Evolutionary conservation across 345 rosid species (phyloP).

Genomic region (Ceriops zippeliana): DNA sequence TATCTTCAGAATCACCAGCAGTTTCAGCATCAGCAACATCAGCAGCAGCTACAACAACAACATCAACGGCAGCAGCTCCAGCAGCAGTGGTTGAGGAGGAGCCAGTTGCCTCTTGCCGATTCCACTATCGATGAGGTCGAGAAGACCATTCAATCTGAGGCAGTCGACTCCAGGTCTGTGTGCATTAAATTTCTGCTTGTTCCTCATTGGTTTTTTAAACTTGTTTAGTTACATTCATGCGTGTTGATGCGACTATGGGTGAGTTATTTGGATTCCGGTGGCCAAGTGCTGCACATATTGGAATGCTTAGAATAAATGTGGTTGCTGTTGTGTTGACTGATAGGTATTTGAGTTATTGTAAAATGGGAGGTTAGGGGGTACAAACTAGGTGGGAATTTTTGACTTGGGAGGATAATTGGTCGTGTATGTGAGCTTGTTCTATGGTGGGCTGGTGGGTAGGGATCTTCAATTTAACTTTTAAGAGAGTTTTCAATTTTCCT

Average conservation of each 20-base stretch:
- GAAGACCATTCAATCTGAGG: conserved; percentile 78
- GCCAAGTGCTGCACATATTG: too few relatives aligned
- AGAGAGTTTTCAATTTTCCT: background rate
- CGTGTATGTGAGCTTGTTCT: background rate
- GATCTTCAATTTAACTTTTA: background rate
- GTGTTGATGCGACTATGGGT: too few relatives aligned
- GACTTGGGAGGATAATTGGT: background rate
- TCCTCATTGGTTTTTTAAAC: background rate
- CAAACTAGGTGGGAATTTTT: too few relatives aligned
- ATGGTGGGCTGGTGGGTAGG: background rate
- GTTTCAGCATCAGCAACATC: conserved; percentile 38
- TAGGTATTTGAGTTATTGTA: too few relatives aligned
- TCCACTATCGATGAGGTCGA: conserved; percentile 57
- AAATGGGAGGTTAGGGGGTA: background rate
- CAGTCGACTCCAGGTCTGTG: conserved; percentile 69
- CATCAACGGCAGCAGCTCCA: conserved; percentile 44
- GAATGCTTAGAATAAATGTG: background rate
- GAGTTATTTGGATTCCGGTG: too few relatives aligned
- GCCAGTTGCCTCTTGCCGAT: conserved; percentile 37
- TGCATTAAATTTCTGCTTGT: background rate
- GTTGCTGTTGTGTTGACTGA: background rate
- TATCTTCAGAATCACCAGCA: conserved; percentile 42
- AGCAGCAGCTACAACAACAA: conserved; percentile 30
- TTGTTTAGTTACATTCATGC: background rate
- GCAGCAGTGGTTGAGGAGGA: conserved; percentile 71